Evolutionary conservation across 768 basidiomycete genomes (phyloP).

Genomic region (Hericium rajendrae): DNA sequence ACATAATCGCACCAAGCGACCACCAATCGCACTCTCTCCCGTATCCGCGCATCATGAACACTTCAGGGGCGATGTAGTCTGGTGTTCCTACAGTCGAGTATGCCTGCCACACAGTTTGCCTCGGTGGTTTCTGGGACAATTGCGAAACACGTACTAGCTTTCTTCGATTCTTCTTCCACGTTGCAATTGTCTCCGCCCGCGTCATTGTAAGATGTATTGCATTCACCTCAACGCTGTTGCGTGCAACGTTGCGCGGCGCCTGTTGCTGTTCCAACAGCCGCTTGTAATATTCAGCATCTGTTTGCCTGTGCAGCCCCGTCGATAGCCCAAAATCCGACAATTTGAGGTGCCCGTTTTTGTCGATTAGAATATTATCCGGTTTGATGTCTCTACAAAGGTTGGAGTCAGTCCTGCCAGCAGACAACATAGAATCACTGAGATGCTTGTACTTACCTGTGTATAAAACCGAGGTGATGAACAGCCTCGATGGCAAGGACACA

Average conservation of each 20-base stretch:
- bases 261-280: slow-evolving; percentile 62
- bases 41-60: slow-evolving; percentile 92
- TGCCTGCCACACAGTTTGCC: slow-evolving; percentile 40
- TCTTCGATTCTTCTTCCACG: slow-evolving; percentile 97
- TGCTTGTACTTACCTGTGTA: slow-evolving; percentile 66
- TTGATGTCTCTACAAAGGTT: slow-evolving; percentile 76
- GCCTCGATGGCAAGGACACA: slow-evolving; percentile 96
- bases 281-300: slow-evolving; percentile 93
- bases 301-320: slow-evolving; percentile 96
- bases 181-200: slow-evolving; percentile 86
- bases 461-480: slow-evolving; percentile 94
- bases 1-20: slow-evolving; percentile 99
- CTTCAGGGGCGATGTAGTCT: slow-evolving; percentile 94
- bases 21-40: slow-evolving; percentile 99
- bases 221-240: slow-evolving; percentile 96
- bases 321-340: slow-evolving; percentile 98
- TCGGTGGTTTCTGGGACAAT: neutral
- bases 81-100: slow-evolving; percentile 98
- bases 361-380: slow-evolving; percentile 97
- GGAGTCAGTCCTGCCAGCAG: neutral
- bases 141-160: slow-evolving; percentile 55
- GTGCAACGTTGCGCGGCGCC: slow-evolving; percentile 38
- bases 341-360: slow-evolving; percentile 95
- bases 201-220: slow-evolving; percentile 95
- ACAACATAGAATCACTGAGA: neutral